Evolutionary conservation across 1,284 basidiomycete species (phyloP), one percentile per base, ranked within the genome.

Genomic region (Wolfiporia cocos): DNA sequence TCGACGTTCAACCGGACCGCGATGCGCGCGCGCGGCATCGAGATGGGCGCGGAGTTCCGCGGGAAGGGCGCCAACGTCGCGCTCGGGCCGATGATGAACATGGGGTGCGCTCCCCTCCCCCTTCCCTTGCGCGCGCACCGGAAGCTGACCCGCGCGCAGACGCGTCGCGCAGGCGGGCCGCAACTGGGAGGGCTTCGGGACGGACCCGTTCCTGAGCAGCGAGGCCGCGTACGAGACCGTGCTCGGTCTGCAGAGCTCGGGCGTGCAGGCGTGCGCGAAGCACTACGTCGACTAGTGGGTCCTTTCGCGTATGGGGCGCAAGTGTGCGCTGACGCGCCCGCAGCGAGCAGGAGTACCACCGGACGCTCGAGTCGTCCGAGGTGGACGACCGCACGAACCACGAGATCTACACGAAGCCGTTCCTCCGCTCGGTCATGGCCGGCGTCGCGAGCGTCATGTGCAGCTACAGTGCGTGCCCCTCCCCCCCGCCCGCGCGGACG

Each of bases 111-210:
- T 22, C 17, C 28, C 42, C 15, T 39, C 24, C 11, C 20, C 17
- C 19, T 14, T 30, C 22, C 17, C 10, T n/a, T 10, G 23, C 22
- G 23, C 3, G 9, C 9, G n/a, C 4, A n/a, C 11, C 33, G 26
- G 18, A 19, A 6, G 26, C 3, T 3, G 4, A 12, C 3, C 14
- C 9, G 4, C 11, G 12, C 11, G 22, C 34, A 53, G 52, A 18
- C 76, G 84, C 41, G 60, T 76, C 28, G 72, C 78, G 1, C 67
- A 73, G 50, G 81, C 74, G 3, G 90, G 90, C 0, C 68, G 90
- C 9, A 90, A 88, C 61, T 93, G 86, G 86, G 89, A 93, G 67
- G 86, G 86, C 6, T 91, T 88, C 49, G 82, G 86, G 35, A 81
- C 73, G 14, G 83, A 87, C 57, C 86, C 88, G 0, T 92, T 81